Evolutionary conservation across 768 basidiomycete genomes (phyloP), one percentile per base, ranked within the genome.

Genomic region (Naganishia antarctica): DNA sequence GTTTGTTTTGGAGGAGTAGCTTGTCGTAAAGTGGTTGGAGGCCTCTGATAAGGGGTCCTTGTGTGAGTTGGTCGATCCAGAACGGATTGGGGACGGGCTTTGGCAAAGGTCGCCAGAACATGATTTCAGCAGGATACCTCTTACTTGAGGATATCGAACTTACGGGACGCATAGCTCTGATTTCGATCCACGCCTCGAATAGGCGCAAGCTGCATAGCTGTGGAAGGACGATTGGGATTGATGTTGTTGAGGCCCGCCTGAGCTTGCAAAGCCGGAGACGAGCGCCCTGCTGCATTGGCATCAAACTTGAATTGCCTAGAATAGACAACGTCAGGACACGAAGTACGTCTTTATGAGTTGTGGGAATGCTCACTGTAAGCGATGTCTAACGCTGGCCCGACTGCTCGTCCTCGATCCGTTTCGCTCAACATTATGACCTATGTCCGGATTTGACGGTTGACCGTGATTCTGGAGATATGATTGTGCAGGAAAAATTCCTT

Each of bases 241-340:
- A 2, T 7, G 12, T 1, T 25, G 40, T 32, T 8, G 11, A 11
- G 6, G 6, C 50, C 31, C 29, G 31, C 2, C 6, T 51, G 50
- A 3, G 11, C n/a, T 4, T 13, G 31, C 4, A n/a, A 32, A 13
- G 23, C 31, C 23, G 53, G 31, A n/a, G 50, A 53, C 12, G 53
- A 41, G 34, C 26, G 6, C 18, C 40, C 34, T 21, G n/a, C 23
- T n/a, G 37, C 11, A 26, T 57, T 21, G 37, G 21, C 53, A 26
- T 57, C 53, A 26, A 40, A 57, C 34, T 40, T 57, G 53, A 57
- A 57, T 57, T 57, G 53, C 53, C 53, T 57, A 23, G n/a, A 9
- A 21, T 7, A 51, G 3, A 31, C 11, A 11, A n/a, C 31, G 21
- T 51, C 8, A 51, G 50, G 31, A 13, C 13, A n/a, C 31, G 2